Evolutionary conservation across 176 grass and related monocot species (phyloP).

Genomic region (Bromus sterilis): DNA sequence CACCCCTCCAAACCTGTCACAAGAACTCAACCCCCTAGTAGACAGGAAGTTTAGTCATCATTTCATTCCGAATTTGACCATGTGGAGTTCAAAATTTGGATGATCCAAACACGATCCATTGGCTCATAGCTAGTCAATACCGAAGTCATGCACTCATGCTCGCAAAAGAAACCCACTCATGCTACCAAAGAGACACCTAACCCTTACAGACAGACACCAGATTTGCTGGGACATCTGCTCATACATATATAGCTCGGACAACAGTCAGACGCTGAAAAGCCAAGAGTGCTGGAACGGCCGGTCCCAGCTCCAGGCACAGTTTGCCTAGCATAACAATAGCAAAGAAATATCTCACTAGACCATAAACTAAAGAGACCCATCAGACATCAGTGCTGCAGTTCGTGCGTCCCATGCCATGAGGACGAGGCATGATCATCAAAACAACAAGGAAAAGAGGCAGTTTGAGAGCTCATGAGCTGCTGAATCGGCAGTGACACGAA

Average conservation of each 20-base stretch:
- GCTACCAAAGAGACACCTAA: background rate
- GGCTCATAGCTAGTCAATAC: background rate
- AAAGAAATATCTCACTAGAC: slow-evolving; percentile 18
- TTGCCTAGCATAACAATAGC: background rate
- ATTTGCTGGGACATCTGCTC: background rate
- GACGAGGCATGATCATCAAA: background rate
- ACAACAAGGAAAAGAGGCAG: background rate
- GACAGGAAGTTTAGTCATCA: no score
- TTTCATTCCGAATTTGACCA: background rate
- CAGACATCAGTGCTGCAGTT: background rate
- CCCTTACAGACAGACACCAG: background rate
- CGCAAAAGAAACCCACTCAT: no score
- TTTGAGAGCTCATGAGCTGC: background rate
- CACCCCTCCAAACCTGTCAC: background rate
- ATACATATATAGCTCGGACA: background rate
- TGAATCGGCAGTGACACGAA: slow-evolving; percentile 39
- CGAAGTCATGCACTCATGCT: background rate
- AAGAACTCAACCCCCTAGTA: no score
- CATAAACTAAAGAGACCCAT: background rate
- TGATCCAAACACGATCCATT: background rate
- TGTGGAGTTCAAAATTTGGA: background rate
- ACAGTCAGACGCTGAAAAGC: background rate
- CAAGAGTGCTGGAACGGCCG: slow-evolving; percentile 10
- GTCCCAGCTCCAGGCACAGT: background rate
- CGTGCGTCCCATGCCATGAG: background rate